Percentiles rank a stretch among this genome's conserved stretches.
Evolutionary conservation across 2,329 filamentous ascomycete genomes (phyloP).

Genomic region (Ascochyta rabiei): DNA sequence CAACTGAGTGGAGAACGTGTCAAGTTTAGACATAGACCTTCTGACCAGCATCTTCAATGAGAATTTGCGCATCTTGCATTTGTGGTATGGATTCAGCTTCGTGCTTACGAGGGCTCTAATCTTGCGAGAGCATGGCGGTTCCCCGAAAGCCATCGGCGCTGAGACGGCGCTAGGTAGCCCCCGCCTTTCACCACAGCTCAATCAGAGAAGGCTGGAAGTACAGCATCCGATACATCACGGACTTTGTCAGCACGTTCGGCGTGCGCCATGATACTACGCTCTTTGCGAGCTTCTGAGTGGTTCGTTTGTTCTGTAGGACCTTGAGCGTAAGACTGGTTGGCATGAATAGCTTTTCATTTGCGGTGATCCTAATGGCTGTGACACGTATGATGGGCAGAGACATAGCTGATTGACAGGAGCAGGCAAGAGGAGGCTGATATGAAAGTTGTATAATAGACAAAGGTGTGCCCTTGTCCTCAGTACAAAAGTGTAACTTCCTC

Average conservation of each 20-base stretch:
- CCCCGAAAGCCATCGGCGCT: conserved; percentile 2
- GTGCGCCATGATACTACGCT: neutral
- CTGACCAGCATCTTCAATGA: too few relatives aligned
- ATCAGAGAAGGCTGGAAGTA: neutral
- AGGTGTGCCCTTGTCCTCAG: too few relatives aligned
- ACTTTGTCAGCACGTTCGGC: neutral
- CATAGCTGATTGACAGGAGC: too few relatives aligned
- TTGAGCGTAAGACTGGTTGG: too few relatives aligned
- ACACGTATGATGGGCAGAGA: too few relatives aligned
- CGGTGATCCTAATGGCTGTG: too few relatives aligned
- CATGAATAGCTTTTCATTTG: too few relatives aligned
- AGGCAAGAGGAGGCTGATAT: too few relatives aligned
- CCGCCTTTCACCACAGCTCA: neutral
- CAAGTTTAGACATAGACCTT: neutral
- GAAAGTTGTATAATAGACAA: too few relatives aligned
- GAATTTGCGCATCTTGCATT: too few relatives aligned
- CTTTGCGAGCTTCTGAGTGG: neutral
- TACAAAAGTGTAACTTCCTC: too few relatives aligned
- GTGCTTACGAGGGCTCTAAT: neutral
- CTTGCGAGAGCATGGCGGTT: neutral
- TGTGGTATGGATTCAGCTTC: neutral
- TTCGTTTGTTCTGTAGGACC: too few relatives aligned
- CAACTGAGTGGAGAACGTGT: neutral
- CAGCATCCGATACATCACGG: neutral
- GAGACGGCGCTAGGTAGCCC: neutral